These are phyloP conservation scores for Lodderomyces elongisporus DNA, from an alignment of 1,139 yeast species.

Conservation along the genomic window DNA sequence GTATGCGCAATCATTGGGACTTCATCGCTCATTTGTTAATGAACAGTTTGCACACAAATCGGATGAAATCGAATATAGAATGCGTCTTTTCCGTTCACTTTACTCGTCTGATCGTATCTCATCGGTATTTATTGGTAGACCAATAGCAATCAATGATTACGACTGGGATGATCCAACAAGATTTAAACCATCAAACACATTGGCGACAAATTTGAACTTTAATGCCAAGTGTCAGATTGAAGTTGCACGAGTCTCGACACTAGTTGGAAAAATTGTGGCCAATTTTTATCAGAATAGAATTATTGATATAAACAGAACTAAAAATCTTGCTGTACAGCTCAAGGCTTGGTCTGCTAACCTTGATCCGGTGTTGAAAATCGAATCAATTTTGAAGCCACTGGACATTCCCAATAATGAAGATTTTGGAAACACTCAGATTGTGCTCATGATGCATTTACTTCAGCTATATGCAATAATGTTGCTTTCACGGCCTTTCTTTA, in stretches of 20 bases:
- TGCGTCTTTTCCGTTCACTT: slow-evolving; percentile 37
- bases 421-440: slow-evolving; percentile 18
- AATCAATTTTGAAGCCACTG: slow-evolving; percentile 17
- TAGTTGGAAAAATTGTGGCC: slow-evolving; percentile 31
- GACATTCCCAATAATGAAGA: slow-evolving; percentile 13
- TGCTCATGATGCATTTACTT: slow-evolving; percentile 32
- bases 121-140: slow-evolving; percentile 37
- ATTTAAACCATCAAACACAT: slow-evolving; percentile 5
- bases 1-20: slow-evolving; percentile 23
- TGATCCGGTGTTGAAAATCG: slow-evolving; percentile 23
- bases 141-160: slow-evolving; percentile 32
- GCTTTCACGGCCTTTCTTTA: slow-evolving; percentile 43
- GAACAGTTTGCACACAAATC: slow-evolving; percentile 14
- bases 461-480: slow-evolving; percentile 39
- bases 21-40: slow-evolving; percentile 22
- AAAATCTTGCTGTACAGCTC: slow-evolving; percentile 34
- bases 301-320: slow-evolving; percentile 30
- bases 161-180: slow-evolving; percentile 37
- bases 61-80: slow-evolving; percentile 18
- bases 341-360: slow-evolving; percentile 34
- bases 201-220: slow-evolving; percentile 9
- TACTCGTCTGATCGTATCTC: slow-evolving; percentile 38
- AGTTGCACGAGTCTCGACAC: slow-evolving; percentile 13
- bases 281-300: slow-evolving; percentile 27
- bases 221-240: slow-evolving; percentile 15